Conservation (phyloP, 2,329 filamentous ascomycete genomes). For the Exophiala sp. region DNA sequence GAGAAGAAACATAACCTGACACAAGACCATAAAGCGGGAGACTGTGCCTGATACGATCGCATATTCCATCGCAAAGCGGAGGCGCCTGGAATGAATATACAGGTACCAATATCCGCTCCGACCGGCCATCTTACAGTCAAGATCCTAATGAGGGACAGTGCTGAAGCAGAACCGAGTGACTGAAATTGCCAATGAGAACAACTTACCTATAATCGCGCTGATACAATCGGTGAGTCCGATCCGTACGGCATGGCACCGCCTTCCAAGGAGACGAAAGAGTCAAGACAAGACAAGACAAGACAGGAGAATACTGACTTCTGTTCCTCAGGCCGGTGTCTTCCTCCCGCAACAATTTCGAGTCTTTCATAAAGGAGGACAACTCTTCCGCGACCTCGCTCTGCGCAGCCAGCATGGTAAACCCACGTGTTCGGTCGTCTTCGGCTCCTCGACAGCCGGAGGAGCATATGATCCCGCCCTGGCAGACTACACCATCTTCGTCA, state of each 20-base stretch:
- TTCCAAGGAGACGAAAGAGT: too few relatives aligned
- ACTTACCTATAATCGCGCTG: conserved; percentile 37
- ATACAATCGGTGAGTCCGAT: conserved; percentile 35
- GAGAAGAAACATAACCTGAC: too few relatives aligned
- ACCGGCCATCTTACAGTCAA: too few relatives aligned
- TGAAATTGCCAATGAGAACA: conserved; percentile 38
- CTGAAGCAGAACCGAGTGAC: conserved; percentile 37
- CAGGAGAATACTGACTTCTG: too few relatives aligned
- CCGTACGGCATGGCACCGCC: too few relatives aligned
- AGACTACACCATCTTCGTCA: conserved; percentile 42
- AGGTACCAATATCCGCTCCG: neutral
- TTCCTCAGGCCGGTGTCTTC: conserved; percentile 36
- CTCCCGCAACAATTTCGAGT: conserved; percentile 43
- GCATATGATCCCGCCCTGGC: conserved; percentile 41
- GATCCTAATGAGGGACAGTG: too few relatives aligned
- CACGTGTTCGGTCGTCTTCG: conserved; percentile 43
- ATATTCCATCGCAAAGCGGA: conserved; percentile 41
- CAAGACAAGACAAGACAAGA: too few relatives aligned
- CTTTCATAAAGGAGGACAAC: conserved; percentile 42
- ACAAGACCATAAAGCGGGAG: conserved; percentile 35
- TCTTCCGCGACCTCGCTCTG: conserved; percentile 40
- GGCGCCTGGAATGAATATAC: conserved; percentile 43
- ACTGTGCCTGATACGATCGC: conserved; percentile 37
- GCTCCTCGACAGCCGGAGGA: conserved; percentile 41
- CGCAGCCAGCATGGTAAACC: conserved; percentile 37